Conservation (phyloP, 2,329 filamentous ascomycete species). For the Penicillium occitanis region DNA sequence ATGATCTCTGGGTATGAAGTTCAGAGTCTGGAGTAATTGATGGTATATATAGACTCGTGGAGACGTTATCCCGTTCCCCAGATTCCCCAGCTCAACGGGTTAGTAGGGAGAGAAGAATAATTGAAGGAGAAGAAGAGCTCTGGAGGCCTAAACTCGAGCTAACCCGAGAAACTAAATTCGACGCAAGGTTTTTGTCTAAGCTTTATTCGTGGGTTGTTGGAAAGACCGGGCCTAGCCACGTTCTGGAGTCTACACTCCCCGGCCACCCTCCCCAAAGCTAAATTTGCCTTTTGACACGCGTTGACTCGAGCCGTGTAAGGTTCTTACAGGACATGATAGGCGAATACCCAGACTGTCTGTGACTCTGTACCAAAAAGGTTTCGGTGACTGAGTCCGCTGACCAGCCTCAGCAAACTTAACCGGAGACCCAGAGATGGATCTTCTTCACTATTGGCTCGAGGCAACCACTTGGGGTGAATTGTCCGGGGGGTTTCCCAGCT, state of each 20-base stretch:
- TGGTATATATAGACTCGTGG: constrained; percentile 5
- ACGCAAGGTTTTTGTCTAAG: not conserved
- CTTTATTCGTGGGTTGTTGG: not conserved
- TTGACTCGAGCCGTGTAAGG: not conserved
- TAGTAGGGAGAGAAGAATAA: not conserved
- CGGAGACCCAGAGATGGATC: not conserved
- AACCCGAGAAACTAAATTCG: not conserved
- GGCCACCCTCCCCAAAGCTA: not conserved
- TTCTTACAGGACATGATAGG: not conserved
- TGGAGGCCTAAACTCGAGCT: not conserved
- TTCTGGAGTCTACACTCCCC: constrained; percentile 4
- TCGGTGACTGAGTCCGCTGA: constrained; percentile 6
- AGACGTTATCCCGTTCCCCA: not conserved
- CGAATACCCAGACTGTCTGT: not conserved
- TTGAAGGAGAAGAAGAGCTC: not conserved
- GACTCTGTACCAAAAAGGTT: not conserved
- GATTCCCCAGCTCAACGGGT: not conserved
- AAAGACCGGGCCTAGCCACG: not conserved
- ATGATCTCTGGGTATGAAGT: not conserved
- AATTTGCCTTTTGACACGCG: not conserved
- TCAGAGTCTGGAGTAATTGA: not conserved
- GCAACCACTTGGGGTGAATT: not conserved
- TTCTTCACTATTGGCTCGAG: not conserved
- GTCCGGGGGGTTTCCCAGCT: not conserved
- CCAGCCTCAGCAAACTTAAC: not conserved